Percentiles rank a stretch among this genome's conserved stretches.
Conservation (phyloP, 2,329 filamentous ascomycete species). For the Fusarium sp. region DNA sequence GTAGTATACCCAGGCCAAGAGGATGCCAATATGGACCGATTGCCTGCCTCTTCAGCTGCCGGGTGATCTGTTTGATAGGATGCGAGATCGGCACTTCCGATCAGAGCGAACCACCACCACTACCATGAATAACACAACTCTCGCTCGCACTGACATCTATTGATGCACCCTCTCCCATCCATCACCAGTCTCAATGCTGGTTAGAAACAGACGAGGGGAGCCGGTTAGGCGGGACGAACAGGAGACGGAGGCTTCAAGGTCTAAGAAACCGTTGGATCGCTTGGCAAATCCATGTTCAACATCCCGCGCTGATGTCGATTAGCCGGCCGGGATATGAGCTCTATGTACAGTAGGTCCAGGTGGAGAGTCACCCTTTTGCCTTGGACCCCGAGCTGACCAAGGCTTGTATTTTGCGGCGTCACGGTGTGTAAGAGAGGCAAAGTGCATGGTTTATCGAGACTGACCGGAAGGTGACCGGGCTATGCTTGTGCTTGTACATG, state of each 20-base stretch:
- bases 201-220: neutral
- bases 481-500: neutral
- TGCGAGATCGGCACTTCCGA: constrained; percentile 38
- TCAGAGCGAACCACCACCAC: constrained; percentile 5
- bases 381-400: constrained; percentile 12
- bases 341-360: neutral
- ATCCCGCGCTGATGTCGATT: constrained; percentile 25
- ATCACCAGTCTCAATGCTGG: constrained; percentile 10
- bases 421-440: constrained; percentile 19
- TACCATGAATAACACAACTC: neutral
- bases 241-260: neutral
- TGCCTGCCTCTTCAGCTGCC: constrained; percentile 18
- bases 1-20: neutral
- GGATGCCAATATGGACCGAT: constrained; percentile 14
- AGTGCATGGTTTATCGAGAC: constrained; percentile 20
- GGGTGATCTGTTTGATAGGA: constrained; percentile 19
- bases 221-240: constrained; percentile 32
- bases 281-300: constrained; percentile 11
- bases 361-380: constrained; percentile 6
- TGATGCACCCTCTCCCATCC: constrained; percentile 8
- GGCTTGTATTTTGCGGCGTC: neutral
- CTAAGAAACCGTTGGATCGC: constrained; percentile 7
- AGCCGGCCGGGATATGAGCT: constrained; percentile 7
- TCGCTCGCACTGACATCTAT: neutral
- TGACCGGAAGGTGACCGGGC: constrained; percentile 14